Evolutionary conservation across 2,329 filamentous ascomycete genomes (phyloP).

Genomic region (Stemphylium lycopersici): DNA sequence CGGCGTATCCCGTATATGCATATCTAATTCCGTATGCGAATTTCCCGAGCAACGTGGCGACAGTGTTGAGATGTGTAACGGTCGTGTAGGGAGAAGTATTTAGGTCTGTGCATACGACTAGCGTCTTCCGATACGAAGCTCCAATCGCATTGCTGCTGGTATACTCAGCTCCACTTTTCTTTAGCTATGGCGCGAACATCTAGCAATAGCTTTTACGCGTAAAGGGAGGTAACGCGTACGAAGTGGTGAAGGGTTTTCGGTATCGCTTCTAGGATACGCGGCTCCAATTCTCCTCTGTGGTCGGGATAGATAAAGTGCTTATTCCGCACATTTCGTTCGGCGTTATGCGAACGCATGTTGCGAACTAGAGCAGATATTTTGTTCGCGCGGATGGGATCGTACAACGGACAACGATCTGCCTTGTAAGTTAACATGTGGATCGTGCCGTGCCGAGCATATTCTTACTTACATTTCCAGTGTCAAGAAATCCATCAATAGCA

Average conservation of each 20-base stretch:
- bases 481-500: not conserved
- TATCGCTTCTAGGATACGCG: not conserved
- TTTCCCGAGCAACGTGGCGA: not conserved
- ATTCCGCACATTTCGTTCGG: not conserved
- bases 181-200: not conserved
- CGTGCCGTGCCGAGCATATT: not conserved
- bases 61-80: not conserved
- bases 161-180: not conserved
- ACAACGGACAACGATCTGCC: not conserved
- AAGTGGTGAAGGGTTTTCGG: too few relatives aligned
- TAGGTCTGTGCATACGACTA: conserved; percentile 7
- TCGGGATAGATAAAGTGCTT: conserved; percentile 1
- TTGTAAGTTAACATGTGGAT: not conserved
- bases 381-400: not conserved
- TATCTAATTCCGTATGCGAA: not conserved
- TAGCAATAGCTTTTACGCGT: too few relatives aligned
- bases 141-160: conserved; percentile 9
- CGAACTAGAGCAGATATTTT: not conserved
- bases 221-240: too few relatives aligned
- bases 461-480: conserved; percentile 1
- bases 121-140: conserved; percentile 2
- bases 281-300: not conserved
- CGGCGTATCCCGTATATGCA: conserved; percentile 5
- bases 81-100: not conserved
- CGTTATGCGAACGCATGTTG: not conserved